Conservation (phyloP, 2,329 filamentous ascomycete genomes). For the Scedosporium boydii region DNA sequence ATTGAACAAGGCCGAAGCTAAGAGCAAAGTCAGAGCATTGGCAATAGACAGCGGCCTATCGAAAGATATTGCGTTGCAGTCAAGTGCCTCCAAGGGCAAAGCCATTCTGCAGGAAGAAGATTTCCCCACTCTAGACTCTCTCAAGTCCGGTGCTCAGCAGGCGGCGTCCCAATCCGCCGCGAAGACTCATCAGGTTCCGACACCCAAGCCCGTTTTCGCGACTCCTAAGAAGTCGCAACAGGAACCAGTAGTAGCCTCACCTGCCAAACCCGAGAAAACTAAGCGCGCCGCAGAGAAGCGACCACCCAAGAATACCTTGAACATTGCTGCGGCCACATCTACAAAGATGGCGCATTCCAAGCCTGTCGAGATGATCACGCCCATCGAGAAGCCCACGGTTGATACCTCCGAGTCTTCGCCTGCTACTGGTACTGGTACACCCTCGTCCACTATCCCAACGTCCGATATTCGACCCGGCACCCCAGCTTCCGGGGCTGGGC, state of each 20-base stretch:
- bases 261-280: background rate
- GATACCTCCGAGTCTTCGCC: background rate
- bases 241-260: background rate
- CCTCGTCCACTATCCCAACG: constrained; percentile 1
- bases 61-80: constrained; percentile 33
- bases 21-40: constrained; percentile 33
- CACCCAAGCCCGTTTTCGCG: constrained; percentile 18
- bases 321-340: constrained; percentile 37
- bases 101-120: constrained; percentile 48
- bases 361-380: constrained; percentile 14
- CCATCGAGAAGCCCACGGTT: background rate
- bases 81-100: constrained; percentile 21
- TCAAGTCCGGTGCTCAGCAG: constrained; percentile 25
- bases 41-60: constrained; percentile 36
- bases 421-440: constrained; percentile 3
- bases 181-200: constrained; percentile 23
- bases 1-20: constrained; percentile 22
- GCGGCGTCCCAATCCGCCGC: constrained; percentile 24
- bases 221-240: constrained; percentile 18
- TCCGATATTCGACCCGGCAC: background rate
- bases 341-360: constrained; percentile 22
- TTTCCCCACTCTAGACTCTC: constrained; percentile 48
- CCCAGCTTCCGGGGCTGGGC: constrained; percentile 34
- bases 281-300: constrained; percentile 24
- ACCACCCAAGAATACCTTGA: constrained; percentile 31